Conservation (phyloP, 2,329 filamentous ascomycete genomes). For the Penicillium sp. region DNA sequence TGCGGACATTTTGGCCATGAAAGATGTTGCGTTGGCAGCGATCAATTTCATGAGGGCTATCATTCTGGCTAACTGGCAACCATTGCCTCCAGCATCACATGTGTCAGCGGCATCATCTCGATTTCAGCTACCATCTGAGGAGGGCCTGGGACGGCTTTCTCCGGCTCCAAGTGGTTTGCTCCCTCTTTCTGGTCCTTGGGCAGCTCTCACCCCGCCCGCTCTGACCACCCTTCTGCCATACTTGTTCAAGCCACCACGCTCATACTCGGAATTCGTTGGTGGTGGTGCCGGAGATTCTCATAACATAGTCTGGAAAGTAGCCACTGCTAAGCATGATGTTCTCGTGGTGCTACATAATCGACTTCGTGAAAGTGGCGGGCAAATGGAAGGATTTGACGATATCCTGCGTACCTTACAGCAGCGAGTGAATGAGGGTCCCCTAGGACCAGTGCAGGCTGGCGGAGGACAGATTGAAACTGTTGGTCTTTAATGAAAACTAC, state of each 20-base stretch:
- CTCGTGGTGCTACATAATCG: conserved; percentile 49
- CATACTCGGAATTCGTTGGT: conserved; percentile 58
- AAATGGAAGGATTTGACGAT: conserved; percentile 38
- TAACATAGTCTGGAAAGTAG: conserved; percentile 57
- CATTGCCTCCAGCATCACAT: conserved; percentile 33
- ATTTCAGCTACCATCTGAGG: conserved; percentile 43
- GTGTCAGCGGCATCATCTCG: conserved; percentile 21
- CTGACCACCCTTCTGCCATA: conserved; percentile 54
- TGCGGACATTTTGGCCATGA: conserved; percentile 57
- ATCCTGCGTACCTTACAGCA: conserved; percentile 41
- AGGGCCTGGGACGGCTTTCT: conserved; percentile 36
- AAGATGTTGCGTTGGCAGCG: conserved; percentile 56
- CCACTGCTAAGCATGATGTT: conserved; percentile 57
- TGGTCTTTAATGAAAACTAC: conserved; percentile 26
- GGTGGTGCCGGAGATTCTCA: conserved; percentile 56
- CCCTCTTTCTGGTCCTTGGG: conserved; percentile 49
- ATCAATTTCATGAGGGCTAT: conserved; percentile 53
- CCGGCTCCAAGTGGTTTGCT: conserved; percentile 36
- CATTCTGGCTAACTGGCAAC: conserved; percentile 55
- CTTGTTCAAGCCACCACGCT: conserved; percentile 56
- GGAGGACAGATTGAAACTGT: conserved; percentile 38
- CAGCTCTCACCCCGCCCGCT: conserved; percentile 53
- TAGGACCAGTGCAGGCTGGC: conserved; percentile 35
- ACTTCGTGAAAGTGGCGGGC: conserved; percentile 39
- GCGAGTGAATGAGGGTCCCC: conserved; percentile 43